Evolutionary conservation across 208 protist genomes (phyloP), one percentile per base, ranked within the genome.

Genomic region (Acanthamoeba comandoni): DNA sequence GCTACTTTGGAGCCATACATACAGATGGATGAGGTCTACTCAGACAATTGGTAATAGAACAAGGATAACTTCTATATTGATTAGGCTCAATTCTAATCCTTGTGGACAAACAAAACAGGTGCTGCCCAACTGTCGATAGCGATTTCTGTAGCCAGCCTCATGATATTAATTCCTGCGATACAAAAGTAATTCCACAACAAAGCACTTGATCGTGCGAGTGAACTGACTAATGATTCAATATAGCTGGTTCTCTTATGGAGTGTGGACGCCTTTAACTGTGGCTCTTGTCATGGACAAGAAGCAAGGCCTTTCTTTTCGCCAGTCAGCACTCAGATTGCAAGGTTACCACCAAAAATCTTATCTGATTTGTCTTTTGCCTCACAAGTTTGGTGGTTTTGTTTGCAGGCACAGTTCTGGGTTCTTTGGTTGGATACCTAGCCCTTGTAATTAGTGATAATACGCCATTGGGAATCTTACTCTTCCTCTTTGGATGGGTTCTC

Each of bases 271-370:
- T 24, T 31, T 82, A 13, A 82, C 73, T 2, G 73, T 82, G 0
- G 57, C 52, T 17, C 51, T 82, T 0, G 73, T 82, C 52, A 82
- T 82, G 73, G 73, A 82, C 73, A 48, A 53, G 1, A 82, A 82
- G 73, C 73, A 82, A 53, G 73, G 73, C 0, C 62, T 82, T 24
- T 82, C 73, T 19, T 82, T 82, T 53, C 73, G 73, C 22, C 73
- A 82, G 51, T 64, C 73, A 12, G 73, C 52, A 8, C 73, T 82
- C 17, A 5, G 73, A 7, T 64, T 82, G 22, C 22, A 64, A 13
- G 73, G 73, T 82, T 9, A n/a, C n/a, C n/a, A n/a, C n/a, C n/a
- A n/a, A n/a, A n/a, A n/a, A n/a, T n/a, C n/a, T n/a, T n/a, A n/a
- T n/a, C n/a, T n/a, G n/a, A n/a, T n/a, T n/a, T n/a, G n/a, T n/a